Conservation (phyloP, 495 filamentous ascomycete species). For the Letharia lupina region DNA sequence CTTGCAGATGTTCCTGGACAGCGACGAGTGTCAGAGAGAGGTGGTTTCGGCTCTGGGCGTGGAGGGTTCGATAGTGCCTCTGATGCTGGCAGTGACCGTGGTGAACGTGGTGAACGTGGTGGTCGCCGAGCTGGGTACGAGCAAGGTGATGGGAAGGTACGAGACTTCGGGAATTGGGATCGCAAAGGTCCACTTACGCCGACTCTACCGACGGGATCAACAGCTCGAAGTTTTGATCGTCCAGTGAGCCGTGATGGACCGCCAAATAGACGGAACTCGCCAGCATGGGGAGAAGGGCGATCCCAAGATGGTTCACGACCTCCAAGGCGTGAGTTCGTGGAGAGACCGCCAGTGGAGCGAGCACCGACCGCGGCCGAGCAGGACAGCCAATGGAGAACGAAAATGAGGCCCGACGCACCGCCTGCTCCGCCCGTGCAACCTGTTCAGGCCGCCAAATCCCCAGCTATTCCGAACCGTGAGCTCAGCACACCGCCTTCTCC, state of each 20-base stretch:
- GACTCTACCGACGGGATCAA: constrained; percentile 45
- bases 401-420: constrained; percentile 66
- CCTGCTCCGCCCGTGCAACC: constrained; percentile 37
- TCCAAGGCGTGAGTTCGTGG: constrained; percentile 70
- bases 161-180: constrained; percentile 91
- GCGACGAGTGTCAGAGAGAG: constrained; percentile 42
- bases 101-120: constrained; percentile 40
- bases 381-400: constrained; percentile 77
- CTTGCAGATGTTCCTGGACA: constrained; percentile 57
- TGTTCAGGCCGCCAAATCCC: constrained; percentile 37
- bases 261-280: constrained; percentile 56
- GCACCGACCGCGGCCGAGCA: constrained; percentile 75
- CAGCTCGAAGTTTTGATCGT: constrained; percentile 53
- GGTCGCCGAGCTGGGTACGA: constrained; percentile 46
- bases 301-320: constrained; percentile 65
- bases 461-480: constrained; percentile 49
- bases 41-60: constrained; percentile 31
- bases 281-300: constrained; percentile 80
- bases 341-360: constrained; percentile 54
- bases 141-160: constrained; percentile 67
- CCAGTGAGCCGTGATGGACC: constrained; percentile 57
- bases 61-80: constrained; percentile 44
- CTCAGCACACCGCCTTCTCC: constrained; percentile 61
- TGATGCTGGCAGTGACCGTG: constrained; percentile 41
- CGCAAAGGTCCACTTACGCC: constrained; percentile 87